A percentile compares a stretch with the other conserved stretches of the same genome.
Conservation (phyloP, 139 green algal genomes). For the Trebouxia sp. region DNA sequence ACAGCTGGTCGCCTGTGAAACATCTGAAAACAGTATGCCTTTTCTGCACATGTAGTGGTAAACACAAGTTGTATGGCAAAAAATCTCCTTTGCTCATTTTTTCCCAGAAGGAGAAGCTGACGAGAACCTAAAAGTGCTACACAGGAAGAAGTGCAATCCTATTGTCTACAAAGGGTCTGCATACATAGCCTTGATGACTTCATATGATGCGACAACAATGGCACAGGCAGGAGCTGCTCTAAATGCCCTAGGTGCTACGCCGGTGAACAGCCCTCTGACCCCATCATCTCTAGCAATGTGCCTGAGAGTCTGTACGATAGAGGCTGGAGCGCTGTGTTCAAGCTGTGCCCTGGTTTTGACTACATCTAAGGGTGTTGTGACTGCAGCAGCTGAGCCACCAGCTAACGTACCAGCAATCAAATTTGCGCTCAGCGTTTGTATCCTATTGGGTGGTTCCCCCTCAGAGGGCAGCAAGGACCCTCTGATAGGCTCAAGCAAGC, state of each 20-base stretch:
- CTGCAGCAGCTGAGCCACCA: conserved; percentile 73
- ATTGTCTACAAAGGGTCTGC: background rate
- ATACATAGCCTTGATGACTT: conserved; percentile 73
- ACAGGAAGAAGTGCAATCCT: too few relatives aligned
- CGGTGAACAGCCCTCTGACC: conserved; percentile 74
- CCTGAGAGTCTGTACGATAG: conserved; percentile 19
- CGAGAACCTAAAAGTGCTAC: too few relatives aligned
- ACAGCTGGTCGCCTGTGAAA: too few relatives aligned
- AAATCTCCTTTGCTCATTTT: too few relatives aligned
- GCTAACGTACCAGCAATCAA: conserved; percentile 60
- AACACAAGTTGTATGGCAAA: too few relatives aligned
- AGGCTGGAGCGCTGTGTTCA: background rate
- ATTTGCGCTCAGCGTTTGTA: conserved; percentile 31
- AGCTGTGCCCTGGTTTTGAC: conserved; percentile 92
- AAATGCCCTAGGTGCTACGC: conserved; percentile 67
- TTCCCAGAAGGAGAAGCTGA: too few relatives aligned
- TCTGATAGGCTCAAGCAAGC: conserved; percentile 81
- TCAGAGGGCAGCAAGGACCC: conserved; percentile 42
- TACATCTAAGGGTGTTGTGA: conserved; percentile 96
- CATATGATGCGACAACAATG: conserved; percentile 88
- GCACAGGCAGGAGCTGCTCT: conserved; percentile 85
- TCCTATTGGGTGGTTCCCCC: background rate
- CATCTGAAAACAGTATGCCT: too few relatives aligned
- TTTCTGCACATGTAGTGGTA: too few relatives aligned
- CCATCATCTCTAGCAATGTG: conserved; percentile 51